These are phyloP conservation scores for Basidioascus undulatus DNA, from an alignment of 768 basidiomycete genomes.

Conservation along the genomic window DNA sequence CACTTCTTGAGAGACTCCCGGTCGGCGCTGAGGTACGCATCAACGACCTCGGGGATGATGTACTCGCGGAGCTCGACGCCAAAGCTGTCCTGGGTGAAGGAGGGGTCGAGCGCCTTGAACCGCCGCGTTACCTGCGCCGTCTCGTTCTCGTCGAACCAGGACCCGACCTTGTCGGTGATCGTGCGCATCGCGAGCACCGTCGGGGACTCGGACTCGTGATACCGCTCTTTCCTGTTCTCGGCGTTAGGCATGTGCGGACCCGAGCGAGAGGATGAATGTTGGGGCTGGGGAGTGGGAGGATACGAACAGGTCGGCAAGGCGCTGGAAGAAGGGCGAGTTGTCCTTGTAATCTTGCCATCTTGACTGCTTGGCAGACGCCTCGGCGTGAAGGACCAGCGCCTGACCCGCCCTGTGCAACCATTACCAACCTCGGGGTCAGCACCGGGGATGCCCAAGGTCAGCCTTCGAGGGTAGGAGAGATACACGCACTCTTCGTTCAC, in stretches of 20 bases:
- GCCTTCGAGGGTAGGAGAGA: neutral
- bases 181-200: constrained; percentile 54
- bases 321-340: constrained; percentile 49
- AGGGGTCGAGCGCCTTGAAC: constrained; percentile 71
- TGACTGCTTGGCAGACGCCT: constrained; percentile 50
- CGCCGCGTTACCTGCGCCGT: constrained; percentile 77
- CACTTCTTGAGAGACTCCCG: constrained; percentile 60
- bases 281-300: constrained; percentile 4
- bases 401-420: constrained; percentile 58
- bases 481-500: constrained; percentile 57
- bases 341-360: constrained; percentile 58
- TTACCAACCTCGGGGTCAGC: no score
- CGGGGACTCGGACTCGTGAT: constrained; percentile 82
- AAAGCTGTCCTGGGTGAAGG: constrained; percentile 63
- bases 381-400: constrained; percentile 63
- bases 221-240: no score
- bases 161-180: constrained; percentile 61
- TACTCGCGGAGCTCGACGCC: constrained; percentile 82
- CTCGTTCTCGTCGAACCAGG: constrained; percentile 84
- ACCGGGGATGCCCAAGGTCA: neutral
- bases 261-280: constrained; percentile 7
- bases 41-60: constrained; percentile 91
- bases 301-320: constrained; percentile 31
- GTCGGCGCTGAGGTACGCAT: constrained; percentile 81
- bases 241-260: constrained; percentile 24